Percentiles rank a stretch among this genome's conserved stretches.
These are phyloP conservation scores for Pseudogymnoascus sp. DNA, from an alignment of 2,329 filamentous ascomycete species.

Conservation along the genomic window DNA sequence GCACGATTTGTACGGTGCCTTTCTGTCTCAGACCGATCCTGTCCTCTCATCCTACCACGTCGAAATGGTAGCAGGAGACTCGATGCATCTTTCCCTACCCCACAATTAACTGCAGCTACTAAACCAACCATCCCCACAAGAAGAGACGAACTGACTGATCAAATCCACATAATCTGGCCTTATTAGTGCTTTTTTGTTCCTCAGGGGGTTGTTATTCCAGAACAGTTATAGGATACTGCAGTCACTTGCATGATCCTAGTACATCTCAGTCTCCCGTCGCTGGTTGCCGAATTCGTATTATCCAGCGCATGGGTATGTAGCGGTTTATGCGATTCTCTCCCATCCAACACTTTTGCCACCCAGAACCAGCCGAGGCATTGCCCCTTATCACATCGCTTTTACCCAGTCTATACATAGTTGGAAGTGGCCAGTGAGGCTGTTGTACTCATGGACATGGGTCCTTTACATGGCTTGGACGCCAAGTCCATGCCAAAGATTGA, in stretches of 20 bases:
- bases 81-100: background rate
- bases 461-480: conserved; percentile 30
- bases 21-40: background rate
- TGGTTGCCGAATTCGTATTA: background rate
- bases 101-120: conserved; percentile 6
- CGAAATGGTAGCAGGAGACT: background rate
- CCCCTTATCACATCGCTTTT: background rate
- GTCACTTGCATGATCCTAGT: background rate
- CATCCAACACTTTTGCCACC: conserved; percentile 1
- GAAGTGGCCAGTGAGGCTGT: background rate
- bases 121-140: background rate
- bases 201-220: conserved; percentile 3
- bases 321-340: background rate
- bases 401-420: background rate
- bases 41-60: background rate
- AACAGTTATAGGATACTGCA: background rate
- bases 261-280: background rate
- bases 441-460: background rate
- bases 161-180: background rate
- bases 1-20: background rate
- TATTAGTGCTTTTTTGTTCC: background rate
- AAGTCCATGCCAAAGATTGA: conserved; percentile 50
- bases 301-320: conserved; percentile 8
- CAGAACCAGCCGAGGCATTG: background rate
- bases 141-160: background rate